phyloP scores from a whole-genome alignment of 768 basidiomycete genomes.

The Glaciozyma antarctica region DNA sequence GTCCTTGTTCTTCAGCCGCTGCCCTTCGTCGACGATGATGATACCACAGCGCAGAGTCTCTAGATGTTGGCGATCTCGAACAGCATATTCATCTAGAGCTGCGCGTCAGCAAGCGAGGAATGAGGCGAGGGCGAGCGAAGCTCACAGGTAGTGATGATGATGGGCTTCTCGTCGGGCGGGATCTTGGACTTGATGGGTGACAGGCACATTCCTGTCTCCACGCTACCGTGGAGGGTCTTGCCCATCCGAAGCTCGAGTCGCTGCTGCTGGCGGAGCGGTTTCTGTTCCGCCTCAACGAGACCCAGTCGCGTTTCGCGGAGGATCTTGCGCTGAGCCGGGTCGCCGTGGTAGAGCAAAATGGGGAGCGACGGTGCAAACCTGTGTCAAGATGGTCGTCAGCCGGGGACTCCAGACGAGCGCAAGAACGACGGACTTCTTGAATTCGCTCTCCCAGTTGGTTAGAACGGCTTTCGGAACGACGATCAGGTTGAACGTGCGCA shows the following conservation, averaged over 20 bases:
- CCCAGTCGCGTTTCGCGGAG: slow-evolving; percentile 44
- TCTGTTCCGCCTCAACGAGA: too few species aligned
- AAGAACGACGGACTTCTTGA: background rate
- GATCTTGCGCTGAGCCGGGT: slow-evolving; percentile 67
- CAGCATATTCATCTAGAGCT: background rate
- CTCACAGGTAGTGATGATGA: slow-evolving; percentile 58
- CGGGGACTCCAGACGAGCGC: too few species aligned
- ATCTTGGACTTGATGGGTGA: too few species aligned
- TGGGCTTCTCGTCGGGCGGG: slow-evolving; percentile 28
- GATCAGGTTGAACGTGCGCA: slow-evolving; percentile 67
- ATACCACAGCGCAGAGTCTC: background rate
- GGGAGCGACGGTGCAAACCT: slow-evolving; percentile 44
- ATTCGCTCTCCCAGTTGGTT: slow-evolving; percentile 28
- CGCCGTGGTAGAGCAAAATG: slow-evolving; percentile 82
- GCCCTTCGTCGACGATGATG: slow-evolving; percentile 36
- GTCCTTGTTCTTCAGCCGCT: slow-evolving; percentile 85
- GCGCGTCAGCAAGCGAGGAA: background rate
- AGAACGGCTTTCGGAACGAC: slow-evolving; percentile 89
- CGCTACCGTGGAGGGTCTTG: slow-evolving; percentile 21
- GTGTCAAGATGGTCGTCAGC: background rate
- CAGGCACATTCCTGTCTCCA: slow-evolving; percentile 3
- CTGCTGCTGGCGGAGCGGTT: slow-evolving; percentile 2
- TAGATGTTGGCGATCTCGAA: background rate
- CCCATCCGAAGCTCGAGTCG: slow-evolving; percentile 24
- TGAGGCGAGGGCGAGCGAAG: background rate